Percentiles rank a stretch among this genome's conserved stretches.
Conservation (phyloP, 192 early-diverging fungal genomes). For the Lobosporangium transversale region DNA sequence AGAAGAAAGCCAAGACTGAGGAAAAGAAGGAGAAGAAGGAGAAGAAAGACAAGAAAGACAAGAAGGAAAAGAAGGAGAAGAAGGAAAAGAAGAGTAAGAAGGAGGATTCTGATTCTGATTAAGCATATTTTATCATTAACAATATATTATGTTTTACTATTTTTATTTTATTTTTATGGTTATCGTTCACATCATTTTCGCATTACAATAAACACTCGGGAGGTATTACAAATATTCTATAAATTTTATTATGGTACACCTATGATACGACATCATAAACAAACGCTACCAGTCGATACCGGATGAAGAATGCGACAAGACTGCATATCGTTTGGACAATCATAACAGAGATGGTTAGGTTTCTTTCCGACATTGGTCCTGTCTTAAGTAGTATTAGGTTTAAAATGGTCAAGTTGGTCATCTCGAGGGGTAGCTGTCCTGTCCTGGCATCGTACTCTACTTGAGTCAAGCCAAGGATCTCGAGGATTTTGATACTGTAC, state of each 20-base stretch:
- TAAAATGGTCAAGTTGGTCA: constrained; percentile 93
- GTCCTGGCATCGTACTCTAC: constrained; percentile 62
- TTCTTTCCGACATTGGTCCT: constrained; percentile 79
- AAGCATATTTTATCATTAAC: constrained; percentile 13
- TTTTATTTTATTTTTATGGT: constrained; percentile 6
- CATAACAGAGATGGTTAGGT: constrained; percentile 67
- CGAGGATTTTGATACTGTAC: constrained; percentile 63
- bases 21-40: constrained; percentile 55
- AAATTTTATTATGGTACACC: no score
- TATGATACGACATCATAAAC: constrained; percentile 72
- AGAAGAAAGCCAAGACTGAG: constrained; percentile 31
- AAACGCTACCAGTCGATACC: constrained; percentile 81
- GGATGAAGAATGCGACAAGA: constrained; percentile 79
- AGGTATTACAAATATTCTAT: constrained; percentile 88
- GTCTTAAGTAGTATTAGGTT: constrained; percentile 87
- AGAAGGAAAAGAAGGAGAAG: constrained; percentile 58
- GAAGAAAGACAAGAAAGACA: constrained; percentile 50
- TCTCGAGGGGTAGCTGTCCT: constrained; percentile 58
- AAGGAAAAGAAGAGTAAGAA: constrained; percentile 55
- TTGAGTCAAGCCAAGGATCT: constrained; percentile 60
- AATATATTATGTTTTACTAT: neutral
- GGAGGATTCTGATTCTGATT: constrained; percentile 49
- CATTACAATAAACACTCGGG: constrained; percentile 9
- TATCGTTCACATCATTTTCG: constrained; percentile 1
- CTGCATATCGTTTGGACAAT: constrained; percentile 75